Conservation (phyloP, 1,139 yeast species). For the Yamadazyma aaseri region DNA sequence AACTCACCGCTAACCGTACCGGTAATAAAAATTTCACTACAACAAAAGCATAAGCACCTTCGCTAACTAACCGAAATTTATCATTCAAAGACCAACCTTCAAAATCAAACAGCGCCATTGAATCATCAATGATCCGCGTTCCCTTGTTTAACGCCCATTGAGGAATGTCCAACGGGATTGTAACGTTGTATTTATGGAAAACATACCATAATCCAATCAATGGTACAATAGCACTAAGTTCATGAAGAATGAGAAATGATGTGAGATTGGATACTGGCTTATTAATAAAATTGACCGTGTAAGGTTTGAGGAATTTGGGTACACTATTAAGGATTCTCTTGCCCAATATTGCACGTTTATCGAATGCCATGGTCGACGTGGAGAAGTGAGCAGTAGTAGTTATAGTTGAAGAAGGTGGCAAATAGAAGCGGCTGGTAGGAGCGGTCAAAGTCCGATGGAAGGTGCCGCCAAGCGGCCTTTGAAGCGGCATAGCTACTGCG, state of each 20-base stretch:
- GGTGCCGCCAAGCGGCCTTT: no score
- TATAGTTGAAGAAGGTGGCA: no score
- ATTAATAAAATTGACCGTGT: conserved; percentile 46
- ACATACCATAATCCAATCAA: conserved; percentile 73
- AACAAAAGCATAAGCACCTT: conserved; percentile 90
- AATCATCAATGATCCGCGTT: conserved; percentile 53
- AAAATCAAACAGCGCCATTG: conserved; percentile 34
- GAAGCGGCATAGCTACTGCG: no score
- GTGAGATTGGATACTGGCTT: conserved; percentile 74
- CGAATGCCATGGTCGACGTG: background rate
- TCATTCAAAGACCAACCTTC: conserved; percentile 42
- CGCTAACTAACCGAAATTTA: conserved; percentile 59
- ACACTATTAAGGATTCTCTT: conserved; percentile 31
- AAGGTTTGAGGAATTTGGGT: conserved; percentile 51
- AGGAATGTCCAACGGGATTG: conserved; percentile 56
- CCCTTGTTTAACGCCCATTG: conserved; percentile 67
- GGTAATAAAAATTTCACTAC: conserved; percentile 69
- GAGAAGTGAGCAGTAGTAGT: no score
- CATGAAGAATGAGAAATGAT: conserved; percentile 79
- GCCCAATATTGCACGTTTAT: conserved; percentile 16
- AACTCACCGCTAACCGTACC: conserved; percentile 54
- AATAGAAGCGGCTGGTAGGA: no score
- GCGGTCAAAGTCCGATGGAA: no score
- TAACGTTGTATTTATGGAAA: conserved; percentile 53
- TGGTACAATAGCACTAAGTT: conserved; percentile 80